Evolutionary conservation across 352 stramenopile species (phyloP).

Genomic region (Phytophthora capsici): DNA sequence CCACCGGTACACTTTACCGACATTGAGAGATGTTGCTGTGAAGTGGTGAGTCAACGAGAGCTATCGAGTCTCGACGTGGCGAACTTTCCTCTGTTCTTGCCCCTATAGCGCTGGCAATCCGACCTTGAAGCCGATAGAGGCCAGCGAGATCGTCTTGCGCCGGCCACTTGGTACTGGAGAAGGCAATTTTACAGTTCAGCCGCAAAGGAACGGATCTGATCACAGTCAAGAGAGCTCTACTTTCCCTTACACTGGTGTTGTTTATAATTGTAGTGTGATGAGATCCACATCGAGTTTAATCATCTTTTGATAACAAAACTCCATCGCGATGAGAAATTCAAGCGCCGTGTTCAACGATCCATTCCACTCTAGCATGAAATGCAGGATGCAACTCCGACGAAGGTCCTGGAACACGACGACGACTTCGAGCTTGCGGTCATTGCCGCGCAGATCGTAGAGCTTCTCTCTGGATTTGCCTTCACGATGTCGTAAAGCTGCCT

Average conservation of each 20-base stretch:
- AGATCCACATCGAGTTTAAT: not conserved
- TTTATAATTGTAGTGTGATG: conserved; percentile 8
- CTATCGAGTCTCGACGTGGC: conserved; percentile 10
- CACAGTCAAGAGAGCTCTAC: conserved; percentile 20
- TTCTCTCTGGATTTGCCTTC: conserved; percentile 30
- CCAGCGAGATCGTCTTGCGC: conserved; percentile 17
- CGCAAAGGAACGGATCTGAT: conserved; percentile 27
- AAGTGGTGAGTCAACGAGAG: not conserved
- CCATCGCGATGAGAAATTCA: not conserved
- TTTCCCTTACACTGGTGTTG: not conserved
- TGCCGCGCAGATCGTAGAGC: not conserved
- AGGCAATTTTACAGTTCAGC: conserved; percentile 12
- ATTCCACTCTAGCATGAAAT: no score
- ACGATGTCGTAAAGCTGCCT: conserved; percentile 20
- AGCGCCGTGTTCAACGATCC: conserved; percentile 2
- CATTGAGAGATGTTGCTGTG: no score
- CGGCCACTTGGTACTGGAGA: conserved; percentile 17
- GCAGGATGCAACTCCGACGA: not conserved
- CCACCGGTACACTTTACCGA: no score
- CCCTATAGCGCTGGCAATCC: conserved; percentile 11
- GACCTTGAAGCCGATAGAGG: conserved; percentile 20
- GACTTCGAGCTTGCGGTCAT: conserved; percentile 4
- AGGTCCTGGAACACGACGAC: not conserved
- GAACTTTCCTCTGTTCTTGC: conserved; percentile 12
- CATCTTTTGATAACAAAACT: not conserved